Percentiles rank a stretch among this genome's conserved stretches.
These are phyloP conservation scores for Leccinum barrowsii DNA, from an alignment of 768 basidiomycete species.

Conservation along the genomic window DNA sequence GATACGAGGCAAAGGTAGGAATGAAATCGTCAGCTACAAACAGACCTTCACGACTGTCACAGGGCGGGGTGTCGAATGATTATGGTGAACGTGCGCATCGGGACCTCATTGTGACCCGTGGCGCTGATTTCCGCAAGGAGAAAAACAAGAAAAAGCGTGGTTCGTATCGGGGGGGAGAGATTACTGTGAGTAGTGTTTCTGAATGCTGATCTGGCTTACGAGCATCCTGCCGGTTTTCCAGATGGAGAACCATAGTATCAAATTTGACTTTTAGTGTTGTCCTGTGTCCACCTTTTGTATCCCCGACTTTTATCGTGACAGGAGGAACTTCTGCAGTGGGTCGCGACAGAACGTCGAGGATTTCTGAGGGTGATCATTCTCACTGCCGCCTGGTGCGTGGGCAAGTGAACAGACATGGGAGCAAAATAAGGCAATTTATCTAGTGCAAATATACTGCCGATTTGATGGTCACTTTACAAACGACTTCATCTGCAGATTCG, in stretches of 20 bases:
- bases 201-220: neutral
- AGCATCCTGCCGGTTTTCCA: slow-evolving; percentile 26
- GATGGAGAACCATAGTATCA: slow-evolving; percentile 86
- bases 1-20: slow-evolving; percentile 77
- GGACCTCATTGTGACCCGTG: slow-evolving; percentile 90
- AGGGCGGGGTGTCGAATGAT: slow-evolving; percentile 69
- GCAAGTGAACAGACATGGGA: neutral
- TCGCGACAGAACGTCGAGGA: neutral
- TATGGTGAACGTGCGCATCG: slow-evolving; percentile 84
- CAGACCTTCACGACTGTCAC: neutral
- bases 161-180: slow-evolving; percentile 91
- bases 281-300: neutral
- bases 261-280: slow-evolving; percentile 52
- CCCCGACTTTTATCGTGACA: neutral
- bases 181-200: slow-evolving; percentile 59
- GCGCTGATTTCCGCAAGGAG: slow-evolving; percentile 95
- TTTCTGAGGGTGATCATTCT: neutral
- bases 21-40: neutral
- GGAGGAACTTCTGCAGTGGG: neutral
- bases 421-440: neutral
- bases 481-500: no score
- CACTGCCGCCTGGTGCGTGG: neutral
- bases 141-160: slow-evolving; percentile 99
- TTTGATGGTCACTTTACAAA: no score
- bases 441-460: no score